Base-by-base conservation (phyloP, 1,139 yeast species). In the Lodderomyces elongisporus region DNA sequence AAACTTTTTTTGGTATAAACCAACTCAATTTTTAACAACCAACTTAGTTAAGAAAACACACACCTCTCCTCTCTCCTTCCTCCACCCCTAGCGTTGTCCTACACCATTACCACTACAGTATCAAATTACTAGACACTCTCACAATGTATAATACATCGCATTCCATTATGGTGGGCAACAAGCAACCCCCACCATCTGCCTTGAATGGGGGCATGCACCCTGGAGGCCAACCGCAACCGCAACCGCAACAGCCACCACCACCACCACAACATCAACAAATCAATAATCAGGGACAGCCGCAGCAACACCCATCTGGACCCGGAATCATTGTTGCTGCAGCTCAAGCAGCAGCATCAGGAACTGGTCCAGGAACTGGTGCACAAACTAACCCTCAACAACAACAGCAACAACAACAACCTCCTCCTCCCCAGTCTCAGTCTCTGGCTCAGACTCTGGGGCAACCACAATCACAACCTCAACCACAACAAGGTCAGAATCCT, bases 271-370 rank as follows among this genome's bases (percentile, higher is more conserved):
- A 37, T 17, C 40, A 20, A 10, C n/a, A n/a, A n/a, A n/a, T n/a
- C n/a, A n/a, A n/a, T n/a, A n/a, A n/a, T n/a, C n/a, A n/a, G n/a
- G n/a, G n/a, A n/a, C 39, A 33, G 13, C 37, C 26, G 27, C 40
- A 34, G 20, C 34, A 28, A 23, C 42, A 37, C 17, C 40, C 33
- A 4, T 27, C 32, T 7, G 42, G 42, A 2, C 42, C 42, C 3
- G 42, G 42, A 10, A 34, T 39, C 8, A 39, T 39, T 17, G 42
- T 39, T 5, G 42, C 42, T 7, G 42, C 42, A 4, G 42, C 42
- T 20, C 39, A 36, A 33, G 41, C 39, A 5, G 33, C 29, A 28
- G 39, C 33, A 18, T 26, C 32, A 5, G 38, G 30, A 21, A 37
- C 36, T 3, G 33, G 28, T n/a, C 34, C 38, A 3, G 39, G 38